A percentile compares a stretch with the other conserved stretches of the same genome.
These are phyloP conservation scores for Aristolochia contorta DNA, from an alignment of 164 flowering plant genomes.

Conservation along the genomic window DNA sequence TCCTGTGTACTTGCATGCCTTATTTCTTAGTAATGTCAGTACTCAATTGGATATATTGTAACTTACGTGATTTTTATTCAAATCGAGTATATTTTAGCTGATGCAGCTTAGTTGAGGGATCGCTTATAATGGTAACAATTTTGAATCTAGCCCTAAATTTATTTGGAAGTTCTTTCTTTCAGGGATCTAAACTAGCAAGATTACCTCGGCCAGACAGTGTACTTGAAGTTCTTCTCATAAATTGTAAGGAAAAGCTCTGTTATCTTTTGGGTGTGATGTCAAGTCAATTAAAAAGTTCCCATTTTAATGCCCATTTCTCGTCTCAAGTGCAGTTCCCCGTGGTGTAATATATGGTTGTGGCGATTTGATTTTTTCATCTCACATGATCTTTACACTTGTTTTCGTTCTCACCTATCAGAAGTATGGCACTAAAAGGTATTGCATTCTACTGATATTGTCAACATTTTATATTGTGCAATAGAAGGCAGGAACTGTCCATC, in stretches of 20 bases:
- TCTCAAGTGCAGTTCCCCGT: slow-evolving; percentile 63
- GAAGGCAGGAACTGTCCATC: too few relatives aligned
- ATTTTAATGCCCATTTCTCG: slow-evolving; percentile 2
- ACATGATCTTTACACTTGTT: slow-evolving; percentile 95
- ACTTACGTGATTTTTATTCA: neutral
- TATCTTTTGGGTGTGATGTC: neutral
- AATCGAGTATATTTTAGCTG: neutral
- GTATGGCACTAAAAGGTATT: slow-evolving; percentile 77
- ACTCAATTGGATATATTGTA: too few relatives aligned
- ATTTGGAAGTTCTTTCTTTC: slow-evolving; percentile 4
- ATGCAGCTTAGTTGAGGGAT: too few relatives aligned
- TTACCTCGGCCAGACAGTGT: slow-evolving; percentile 68
- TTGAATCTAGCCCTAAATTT: neutral
- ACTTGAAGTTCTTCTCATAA: slow-evolving; percentile 64
- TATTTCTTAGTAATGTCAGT: neutral
- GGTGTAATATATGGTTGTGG: slow-evolving; percentile 95
- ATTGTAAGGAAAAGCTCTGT: slow-evolving; percentile 30
- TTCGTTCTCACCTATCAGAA: slow-evolving; percentile 87
- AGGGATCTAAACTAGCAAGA: slow-evolving; percentile 93
- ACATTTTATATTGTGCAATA: too few relatives aligned
- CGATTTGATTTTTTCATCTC: slow-evolving; percentile 95
- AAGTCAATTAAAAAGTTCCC: neutral
- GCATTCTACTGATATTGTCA: neutral
- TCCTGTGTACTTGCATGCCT: neutral
- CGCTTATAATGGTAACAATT: neutral